Percentiles rank a stretch among this genome's conserved stretches.
Conservation (phyloP, 2,329 filamentous ascomycete species). For the Colletotrichum theobromicola region DNA sequence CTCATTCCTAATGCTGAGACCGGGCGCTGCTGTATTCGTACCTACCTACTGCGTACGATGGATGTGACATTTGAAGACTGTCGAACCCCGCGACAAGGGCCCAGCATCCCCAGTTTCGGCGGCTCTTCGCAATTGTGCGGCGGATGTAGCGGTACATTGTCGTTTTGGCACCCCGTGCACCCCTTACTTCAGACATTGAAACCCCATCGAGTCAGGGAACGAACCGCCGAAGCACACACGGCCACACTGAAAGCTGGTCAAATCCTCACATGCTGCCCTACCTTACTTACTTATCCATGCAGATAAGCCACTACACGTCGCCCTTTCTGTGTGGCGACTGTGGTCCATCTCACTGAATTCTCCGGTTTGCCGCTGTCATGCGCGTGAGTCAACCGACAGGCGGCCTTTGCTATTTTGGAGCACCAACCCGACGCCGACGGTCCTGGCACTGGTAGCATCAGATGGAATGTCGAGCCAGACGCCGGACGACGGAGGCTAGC, state of each 20-base stretch:
- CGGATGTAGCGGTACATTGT: conserved; percentile 14
- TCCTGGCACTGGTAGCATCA: not conserved
- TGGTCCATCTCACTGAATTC: not conserved
- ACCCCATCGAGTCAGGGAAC: conserved; percentile 13
- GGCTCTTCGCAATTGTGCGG: not conserved
- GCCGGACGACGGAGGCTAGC: not conserved
- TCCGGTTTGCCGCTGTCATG: conserved; percentile 9
- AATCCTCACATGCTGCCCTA: not conserved
- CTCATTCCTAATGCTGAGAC: not conserved
- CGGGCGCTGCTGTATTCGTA: not conserved
- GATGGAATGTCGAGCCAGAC: conserved; percentile 6
- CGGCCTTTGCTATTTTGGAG: not conserved
- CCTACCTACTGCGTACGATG: too few relatives aligned
- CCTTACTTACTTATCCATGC: not conserved
- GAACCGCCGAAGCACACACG: not conserved
- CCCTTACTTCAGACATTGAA: conserved; percentile 8
- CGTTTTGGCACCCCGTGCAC: not conserved
- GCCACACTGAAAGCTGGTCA: not conserved
- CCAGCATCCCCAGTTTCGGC: not conserved
- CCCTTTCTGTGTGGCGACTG: not conserved
- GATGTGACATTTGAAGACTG: not conserved
- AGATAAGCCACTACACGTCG: not conserved
- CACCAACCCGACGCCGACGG: not conserved
- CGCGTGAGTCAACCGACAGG: conserved; percentile 14
- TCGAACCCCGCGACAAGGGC: not conserved